phyloP scores from a whole-genome alignment of 140 eudicot species.

The Bidens hawaiensis region DNA sequence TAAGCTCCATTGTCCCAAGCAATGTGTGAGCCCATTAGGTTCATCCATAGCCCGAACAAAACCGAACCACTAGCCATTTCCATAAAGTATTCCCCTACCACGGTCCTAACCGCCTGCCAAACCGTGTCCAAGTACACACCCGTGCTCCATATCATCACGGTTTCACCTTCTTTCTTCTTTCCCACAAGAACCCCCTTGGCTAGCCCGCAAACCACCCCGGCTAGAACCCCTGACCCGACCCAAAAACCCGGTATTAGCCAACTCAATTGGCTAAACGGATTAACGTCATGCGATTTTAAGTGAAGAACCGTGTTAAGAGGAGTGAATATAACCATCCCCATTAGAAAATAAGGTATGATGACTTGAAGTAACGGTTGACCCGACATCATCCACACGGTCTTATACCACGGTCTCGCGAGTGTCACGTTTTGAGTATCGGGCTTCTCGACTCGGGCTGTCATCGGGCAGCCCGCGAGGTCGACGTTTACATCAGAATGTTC shows the following conservation, averaged over 20 bases:
- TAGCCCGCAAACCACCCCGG: slow-evolving; percentile 49
- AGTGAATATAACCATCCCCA: slow-evolving; percentile 46
- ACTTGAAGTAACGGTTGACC: slow-evolving; percentile 77
- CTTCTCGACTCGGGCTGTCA: too few species aligned
- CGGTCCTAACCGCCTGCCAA: slow-evolving; percentile 79
- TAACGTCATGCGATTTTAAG: slow-evolving; percentile 24
- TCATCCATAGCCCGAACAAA: slow-evolving; percentile 64
- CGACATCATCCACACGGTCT: slow-evolving; percentile 55
- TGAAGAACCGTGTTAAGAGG: slow-evolving; percentile 43
- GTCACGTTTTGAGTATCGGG: too few species aligned
- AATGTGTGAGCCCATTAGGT: slow-evolving; percentile 60
- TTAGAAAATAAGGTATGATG: slow-evolving; percentile 54
- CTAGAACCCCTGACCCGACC: slow-evolving; percentile 52
- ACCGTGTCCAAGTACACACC: slow-evolving; percentile 65
- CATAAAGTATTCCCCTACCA: slow-evolving; percentile 71
- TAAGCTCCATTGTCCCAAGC: slow-evolving; percentile 53
- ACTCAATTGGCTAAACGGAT: slow-evolving; percentile 43
- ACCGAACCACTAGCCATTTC: slow-evolving; percentile 66
- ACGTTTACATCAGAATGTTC: slow-evolving; percentile 84
- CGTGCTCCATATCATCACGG: slow-evolving; percentile 56
- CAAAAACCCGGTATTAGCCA: slow-evolving; percentile 65
- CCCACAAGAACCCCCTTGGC: slow-evolving; percentile 73
- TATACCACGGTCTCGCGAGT: slow-evolving; percentile 48
- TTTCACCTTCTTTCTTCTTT: slow-evolving; percentile 66
- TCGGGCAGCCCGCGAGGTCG: slow-evolving; percentile 80